These are phyloP conservation scores for Cercospora sp. DNA, from an alignment of 2,329 filamentous ascomycete species.

Conservation along the genomic window DNA sequence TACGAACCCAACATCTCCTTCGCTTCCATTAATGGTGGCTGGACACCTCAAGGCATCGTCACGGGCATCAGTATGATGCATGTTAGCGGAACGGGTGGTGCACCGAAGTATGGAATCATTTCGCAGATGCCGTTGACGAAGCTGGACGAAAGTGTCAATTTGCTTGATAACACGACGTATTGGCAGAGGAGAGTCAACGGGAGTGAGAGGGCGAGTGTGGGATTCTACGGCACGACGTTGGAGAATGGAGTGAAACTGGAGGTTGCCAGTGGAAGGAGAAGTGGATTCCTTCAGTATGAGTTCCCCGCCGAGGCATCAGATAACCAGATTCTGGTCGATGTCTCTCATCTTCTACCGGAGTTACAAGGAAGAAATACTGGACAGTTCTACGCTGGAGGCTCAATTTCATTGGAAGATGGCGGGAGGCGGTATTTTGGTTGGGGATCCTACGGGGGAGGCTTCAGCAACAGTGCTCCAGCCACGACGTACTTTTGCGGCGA, in stretches of 20 bases:
- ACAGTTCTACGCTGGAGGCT: slow-evolving; percentile 62
- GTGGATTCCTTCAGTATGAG: slow-evolving; percentile 61
- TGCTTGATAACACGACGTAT: slow-evolving; percentile 45
- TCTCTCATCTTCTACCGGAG: slow-evolving; percentile 61
- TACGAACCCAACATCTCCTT: slow-evolving; percentile 36
- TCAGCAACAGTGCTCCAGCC: slow-evolving; percentile 60
- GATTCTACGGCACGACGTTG: slow-evolving; percentile 61
- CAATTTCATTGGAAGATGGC: slow-evolving; percentile 53
- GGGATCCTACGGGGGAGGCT: slow-evolving; percentile 63
- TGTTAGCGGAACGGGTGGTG: slow-evolving; percentile 66
- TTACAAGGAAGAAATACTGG: slow-evolving; percentile 47
- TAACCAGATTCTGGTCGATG: slow-evolving; percentile 59
- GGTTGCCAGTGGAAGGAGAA: slow-evolving; percentile 54
- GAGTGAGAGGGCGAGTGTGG: slow-evolving; percentile 53
- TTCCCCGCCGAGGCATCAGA: slow-evolving; percentile 49
- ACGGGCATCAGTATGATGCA: slow-evolving; percentile 54
- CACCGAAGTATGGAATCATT: slow-evolving; percentile 68
- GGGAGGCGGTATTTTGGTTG: slow-evolving; percentile 56
- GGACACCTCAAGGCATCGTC: slow-evolving; percentile 38
- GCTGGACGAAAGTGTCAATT: slow-evolving; percentile 40
- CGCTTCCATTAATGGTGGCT: slow-evolving; percentile 47
- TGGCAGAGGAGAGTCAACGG: slow-evolving; percentile 39
- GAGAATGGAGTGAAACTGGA: slow-evolving; percentile 59
- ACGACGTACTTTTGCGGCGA: slow-evolving; percentile 63
- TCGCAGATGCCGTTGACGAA: slow-evolving; percentile 53